Base-by-base conservation (phyloP, 352 stramenopile species). In the Pythium plurisporium region DNA sequence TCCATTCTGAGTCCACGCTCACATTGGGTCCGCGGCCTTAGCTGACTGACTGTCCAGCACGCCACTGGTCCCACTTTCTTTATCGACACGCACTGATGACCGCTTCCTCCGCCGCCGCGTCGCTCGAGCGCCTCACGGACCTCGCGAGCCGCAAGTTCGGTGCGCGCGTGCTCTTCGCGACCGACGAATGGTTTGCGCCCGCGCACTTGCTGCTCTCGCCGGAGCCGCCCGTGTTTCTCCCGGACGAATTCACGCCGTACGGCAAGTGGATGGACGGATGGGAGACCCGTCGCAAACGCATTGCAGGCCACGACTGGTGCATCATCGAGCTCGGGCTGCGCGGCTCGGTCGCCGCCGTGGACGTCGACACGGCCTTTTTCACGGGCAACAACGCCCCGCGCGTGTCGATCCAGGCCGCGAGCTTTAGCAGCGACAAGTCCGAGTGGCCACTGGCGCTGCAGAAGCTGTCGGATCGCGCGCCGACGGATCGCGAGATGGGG, bases 181-280 rank as follows among this genome's bases (percentile, higher is more conserved):
- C 88, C 7, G 92, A 98, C 74, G 90, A 94, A 48, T 96, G 88
- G 87, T 98, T 98, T 64, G 94, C 91, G 2, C 64, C 76, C 5
- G 88, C 91, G 5, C 83, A 96, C 57, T 86, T 81, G 47, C 50
- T 98, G 44, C 71, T 98, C 17, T 69, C 77, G 33, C 74, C 83
- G 0, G 61, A 81, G 29, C 46, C 70, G 29, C 89, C 94, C 0
- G 67, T 91, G n/a, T 98, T 97, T 68, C 84, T 96, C 49, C 65
- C 82, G 0, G 82, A 98, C 64, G 79, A 91, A 31, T 98, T 94
- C 75, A 98, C 91, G 37, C 71, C 75, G 49, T 96, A 92, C 52
- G 90, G 92, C 57, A 98, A 98, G 68, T 97, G 96, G 69, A 98
- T 98, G 93, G 92, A 98, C 72, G 92, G 94, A 15, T 98, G 94